Evolutionary conservation across 495 filamentous ascomycete genomes (phyloP), one percentile per base, ranked within the genome.

Genomic region (Xylaria cubensis): DNA sequence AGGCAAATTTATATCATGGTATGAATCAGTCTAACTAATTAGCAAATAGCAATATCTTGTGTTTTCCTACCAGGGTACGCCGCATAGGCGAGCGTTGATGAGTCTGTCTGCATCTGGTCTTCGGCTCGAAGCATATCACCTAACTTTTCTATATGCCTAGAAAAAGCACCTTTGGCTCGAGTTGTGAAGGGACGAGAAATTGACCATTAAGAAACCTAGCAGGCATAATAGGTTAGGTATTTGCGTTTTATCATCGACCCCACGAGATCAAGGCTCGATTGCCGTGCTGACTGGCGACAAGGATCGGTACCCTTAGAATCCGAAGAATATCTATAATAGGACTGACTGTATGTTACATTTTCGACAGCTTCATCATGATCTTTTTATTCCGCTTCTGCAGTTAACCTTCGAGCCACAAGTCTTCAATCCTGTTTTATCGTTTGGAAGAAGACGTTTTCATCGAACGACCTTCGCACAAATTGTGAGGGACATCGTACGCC

Each of bases 221-320:
- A 42, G n/a, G 58, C 12, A 61, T 39, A 39, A 34, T 21, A 36
- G 10, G 34, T 21, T n/a, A 12, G 42, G 15, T 24, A 48, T 42
- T 32, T 50, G 41, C 15, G 63, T 42, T 42, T 65, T 34, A 65
- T 65, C 12, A 42, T 65, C 9, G 42, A 48, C 63, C 63, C 63
- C 42, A 44, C 64, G 48, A 41, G 48, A 36, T 51, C 63, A 65
- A 34, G 12, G 19, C 63, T 65, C 15, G 44, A 50, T 50, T 39
- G 64, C 64, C 44, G 29, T 67, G 64, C 64, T 67, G 64, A 67
- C 64, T 9, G 32, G 9, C 65, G 65, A 44, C 50, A 42, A 67
- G 65, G 65, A 44, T 67, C 3, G 32, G 26, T 34, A 67, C n/a
- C 46, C 46, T 53, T 53, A 19, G 21, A 46, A 26, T 21, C 63